Evolutionary conservation across 306 rosid genomes (phyloP).

Genomic region (Cyclanthera cordifolia): DNA sequence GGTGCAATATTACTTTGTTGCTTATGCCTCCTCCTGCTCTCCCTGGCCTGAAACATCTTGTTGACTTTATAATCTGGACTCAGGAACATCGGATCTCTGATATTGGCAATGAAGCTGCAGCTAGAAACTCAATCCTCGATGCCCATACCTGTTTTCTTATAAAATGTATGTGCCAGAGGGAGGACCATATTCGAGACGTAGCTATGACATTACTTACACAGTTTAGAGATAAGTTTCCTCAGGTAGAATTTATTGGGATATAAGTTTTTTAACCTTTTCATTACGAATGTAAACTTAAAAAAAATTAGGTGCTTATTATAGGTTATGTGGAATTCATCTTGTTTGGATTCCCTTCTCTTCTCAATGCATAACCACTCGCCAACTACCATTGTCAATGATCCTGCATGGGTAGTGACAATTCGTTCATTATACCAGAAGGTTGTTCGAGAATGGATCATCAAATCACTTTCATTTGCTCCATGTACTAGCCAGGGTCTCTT

Average conservation of each 20-base stretch:
- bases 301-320: conserved; percentile 37
- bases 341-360: conserved; percentile 72
- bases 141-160: conserved; percentile 75
- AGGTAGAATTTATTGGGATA: conserved; percentile 31
- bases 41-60: not conserved
- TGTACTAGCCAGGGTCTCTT: conserved; percentile 99
- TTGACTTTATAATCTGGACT: conserved; percentile 9
- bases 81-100: conserved; percentile 86
- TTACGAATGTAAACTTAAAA: conserved; percentile 15
- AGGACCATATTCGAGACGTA: conserved; percentile 74
- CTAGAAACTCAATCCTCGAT: conserved; percentile 55
- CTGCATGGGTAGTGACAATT: conserved; percentile 72
- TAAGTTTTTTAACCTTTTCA: conserved; percentile 13
- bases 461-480: conserved; percentile 82
- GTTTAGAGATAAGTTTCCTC: conserved; percentile 82
- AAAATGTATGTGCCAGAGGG: conserved; percentile 75
- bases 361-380: conserved; percentile 73
- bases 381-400: conserved; percentile 69
- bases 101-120: conserved; percentile 67
- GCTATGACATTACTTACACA: conserved; percentile 73
- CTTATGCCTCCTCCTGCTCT: conserved; percentile 16
- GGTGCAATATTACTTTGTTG: conserved; percentile 3
- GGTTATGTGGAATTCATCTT: conserved; percentile 88
- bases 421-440: conserved; percentile 77
- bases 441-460: conserved; percentile 92